A percentile compares a stretch with the other conserved stretches of the same genome.
phyloP scores from a whole-genome alignment of 1,284 basidiomycete genomes.

The Puccinia polysora region DNA sequence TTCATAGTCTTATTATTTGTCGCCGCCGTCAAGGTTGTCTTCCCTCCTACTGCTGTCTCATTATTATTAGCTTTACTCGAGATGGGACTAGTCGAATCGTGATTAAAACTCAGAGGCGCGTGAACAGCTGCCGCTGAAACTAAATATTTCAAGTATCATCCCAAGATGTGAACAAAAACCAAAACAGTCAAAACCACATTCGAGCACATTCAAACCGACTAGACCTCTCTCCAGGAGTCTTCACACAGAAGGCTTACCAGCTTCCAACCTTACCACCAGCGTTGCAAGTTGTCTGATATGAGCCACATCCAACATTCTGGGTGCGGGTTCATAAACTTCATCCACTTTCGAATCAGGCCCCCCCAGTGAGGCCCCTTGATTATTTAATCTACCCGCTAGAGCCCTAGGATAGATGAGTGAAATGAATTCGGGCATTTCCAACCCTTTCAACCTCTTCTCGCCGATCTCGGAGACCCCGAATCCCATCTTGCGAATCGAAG shows the following conservation, averaged over 20 bases:
- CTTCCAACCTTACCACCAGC: constrained; percentile 76
- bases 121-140: constrained; percentile 41
- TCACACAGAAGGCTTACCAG: constrained; percentile 59
- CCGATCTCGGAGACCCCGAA: constrained; percentile 73
- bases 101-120: constrained; percentile 22
- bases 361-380: constrained; percentile 38
- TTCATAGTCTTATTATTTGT: not conserved
- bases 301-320: constrained; percentile 66
- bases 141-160: not conserved
- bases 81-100: constrained; percentile 3
- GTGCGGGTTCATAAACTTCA: constrained; percentile 53
- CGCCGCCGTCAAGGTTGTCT: not conserved
- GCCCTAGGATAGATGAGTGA: constrained; percentile 76
- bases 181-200: constrained; percentile 46
- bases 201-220: constrained; percentile 48
- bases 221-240: constrained; percentile 40
- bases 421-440: constrained; percentile 73
- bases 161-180: constrained; percentile 1
- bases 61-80: not conserved
- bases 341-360: constrained; percentile 44
- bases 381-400: constrained; percentile 65
- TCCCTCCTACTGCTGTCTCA: not conserved
- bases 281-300: constrained; percentile 73
- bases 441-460: constrained; percentile 85
- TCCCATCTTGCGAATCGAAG: constrained; percentile 70